Conservation (phyloP, 2,329 filamentous ascomycete genomes). For the Curvularia lunata region DNA sequence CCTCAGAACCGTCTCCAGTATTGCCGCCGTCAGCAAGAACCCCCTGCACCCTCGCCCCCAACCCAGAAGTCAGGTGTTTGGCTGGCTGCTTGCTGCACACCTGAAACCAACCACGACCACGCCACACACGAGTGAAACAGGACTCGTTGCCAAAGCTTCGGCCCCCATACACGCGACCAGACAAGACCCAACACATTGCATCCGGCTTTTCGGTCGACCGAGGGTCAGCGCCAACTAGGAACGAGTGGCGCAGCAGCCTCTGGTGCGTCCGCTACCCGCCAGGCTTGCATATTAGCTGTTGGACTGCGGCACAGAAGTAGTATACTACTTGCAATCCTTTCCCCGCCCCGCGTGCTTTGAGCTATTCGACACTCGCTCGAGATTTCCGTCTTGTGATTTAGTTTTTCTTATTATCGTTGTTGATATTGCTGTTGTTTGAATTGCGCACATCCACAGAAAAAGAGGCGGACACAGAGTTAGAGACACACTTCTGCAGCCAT, state of each 20-base stretch:
- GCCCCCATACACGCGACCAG: constrained; percentile 25
- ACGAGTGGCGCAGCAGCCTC: constrained; percentile 14
- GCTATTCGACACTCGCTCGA: not conserved
- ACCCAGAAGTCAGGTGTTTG: not conserved
- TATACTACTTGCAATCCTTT: constrained; percentile 7
- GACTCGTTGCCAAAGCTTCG: constrained; percentile 6
- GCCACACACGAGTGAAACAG: constrained; percentile 18
- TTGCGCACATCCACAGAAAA: not conserved
- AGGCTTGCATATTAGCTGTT: constrained; percentile 5
- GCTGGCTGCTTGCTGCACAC: constrained; percentile 4
- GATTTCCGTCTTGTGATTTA: not conserved
- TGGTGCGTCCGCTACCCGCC: constrained; percentile 5
- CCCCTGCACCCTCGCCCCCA: not conserved
- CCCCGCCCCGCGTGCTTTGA: not conserved
- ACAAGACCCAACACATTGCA: constrained; percentile 11
- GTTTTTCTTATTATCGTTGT: not conserved
- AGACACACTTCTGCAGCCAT: constrained; percentile 24
- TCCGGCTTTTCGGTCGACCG: constrained; percentile 24
- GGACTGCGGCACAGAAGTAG: constrained; percentile 6
- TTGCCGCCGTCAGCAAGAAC: not conserved
- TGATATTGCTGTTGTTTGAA: not conserved
- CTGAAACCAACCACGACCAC: constrained; percentile 11
- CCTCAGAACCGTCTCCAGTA: not conserved
- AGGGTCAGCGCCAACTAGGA: constrained; percentile 8
- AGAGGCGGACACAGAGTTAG: not conserved